Evolutionary conservation across 768 basidiomycete species (phyloP), one percentile per base, ranked within the genome.

Genomic region (Collybia mongolica): DNA sequence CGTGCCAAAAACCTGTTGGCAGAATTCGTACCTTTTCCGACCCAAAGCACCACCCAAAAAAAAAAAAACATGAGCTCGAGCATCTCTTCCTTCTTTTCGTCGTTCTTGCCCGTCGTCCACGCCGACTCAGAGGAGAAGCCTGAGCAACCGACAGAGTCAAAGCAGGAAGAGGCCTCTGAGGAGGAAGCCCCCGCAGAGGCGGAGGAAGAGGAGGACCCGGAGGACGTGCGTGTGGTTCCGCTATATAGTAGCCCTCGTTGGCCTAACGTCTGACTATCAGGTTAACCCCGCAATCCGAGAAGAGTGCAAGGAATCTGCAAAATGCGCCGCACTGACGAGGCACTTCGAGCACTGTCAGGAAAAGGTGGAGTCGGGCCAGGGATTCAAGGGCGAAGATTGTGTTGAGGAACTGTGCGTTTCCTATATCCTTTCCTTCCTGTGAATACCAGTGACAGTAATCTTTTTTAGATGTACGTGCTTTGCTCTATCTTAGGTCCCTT

Each of bases 261-360:
- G 17, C 44, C n/a, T 5, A 19, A 24, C 39, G 15, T n/a, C 14
- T 38, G 8, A 20, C 40, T 9, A 1, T 48, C 39, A 96, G 93
- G 39, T 74, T 19, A 80, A 88, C 23, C 91, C 92, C 22, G 67
- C 64, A 32, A 69, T 96, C 52, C 80, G 86, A 48, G 90, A 91
- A 39, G 87, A 90, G 58, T 93, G 90, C 69, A 76, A 86, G 61
- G 66, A 77, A 54, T 71, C 81, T 26, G 59, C 77, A 2, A 81
- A 85, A 56, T 95, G 93, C 57, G 80, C 79, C 35, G 69, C 82
- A 32, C 66, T 85, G 49, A 74, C 85, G 35, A 82, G 88, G 62
- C 94, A 96, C 72, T 96, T 95, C 68, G 80, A 87, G 52, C 90
- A 94, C 63, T 96, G 94, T 69, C 81, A 90, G 65, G 89, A 94